Conservation (phyloP, 139 green algal genomes). For the Closterium sp. region DNA sequence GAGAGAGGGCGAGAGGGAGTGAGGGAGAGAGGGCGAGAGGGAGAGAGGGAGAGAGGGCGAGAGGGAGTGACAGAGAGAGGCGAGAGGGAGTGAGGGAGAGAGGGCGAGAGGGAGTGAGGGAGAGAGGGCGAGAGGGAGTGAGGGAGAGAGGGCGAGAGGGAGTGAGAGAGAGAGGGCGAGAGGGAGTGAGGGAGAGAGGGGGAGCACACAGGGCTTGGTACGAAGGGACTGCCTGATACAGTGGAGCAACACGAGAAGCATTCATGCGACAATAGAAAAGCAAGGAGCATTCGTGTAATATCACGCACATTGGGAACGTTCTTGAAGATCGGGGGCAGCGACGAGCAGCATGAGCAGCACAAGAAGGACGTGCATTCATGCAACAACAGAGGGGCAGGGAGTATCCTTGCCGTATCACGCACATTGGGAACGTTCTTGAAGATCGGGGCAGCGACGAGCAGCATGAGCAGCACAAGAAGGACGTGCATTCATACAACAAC, state of each 20-base stretch:
- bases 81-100: neutral
- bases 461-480: neutral
- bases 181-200: neutral
- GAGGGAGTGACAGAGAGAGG: no score
- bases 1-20: neutral
- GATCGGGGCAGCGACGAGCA: neutral
- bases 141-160: neutral
- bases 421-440: constrained; percentile 33
- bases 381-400: no score
- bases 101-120: neutral
- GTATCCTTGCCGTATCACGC: neutral
- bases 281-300: no score
- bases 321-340: constrained; percentile 20
- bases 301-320: constrained; percentile 34
- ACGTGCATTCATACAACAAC: no score
- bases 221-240: no score
- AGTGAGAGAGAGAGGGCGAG: neutral
- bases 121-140: neutral
- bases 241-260: no score
- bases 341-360: neutral
- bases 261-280: no score
- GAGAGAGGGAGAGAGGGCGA: no score
- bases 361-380: no score
- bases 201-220: neutral
- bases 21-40: no score